A percentile compares a stretch with the other conserved stretches of the same genome.
These are phyloP conservation scores for Domatiomyces globalis DNA, from an alignment of 2,329 filamentous ascomycete genomes.

Conservation along the genomic window DNA sequence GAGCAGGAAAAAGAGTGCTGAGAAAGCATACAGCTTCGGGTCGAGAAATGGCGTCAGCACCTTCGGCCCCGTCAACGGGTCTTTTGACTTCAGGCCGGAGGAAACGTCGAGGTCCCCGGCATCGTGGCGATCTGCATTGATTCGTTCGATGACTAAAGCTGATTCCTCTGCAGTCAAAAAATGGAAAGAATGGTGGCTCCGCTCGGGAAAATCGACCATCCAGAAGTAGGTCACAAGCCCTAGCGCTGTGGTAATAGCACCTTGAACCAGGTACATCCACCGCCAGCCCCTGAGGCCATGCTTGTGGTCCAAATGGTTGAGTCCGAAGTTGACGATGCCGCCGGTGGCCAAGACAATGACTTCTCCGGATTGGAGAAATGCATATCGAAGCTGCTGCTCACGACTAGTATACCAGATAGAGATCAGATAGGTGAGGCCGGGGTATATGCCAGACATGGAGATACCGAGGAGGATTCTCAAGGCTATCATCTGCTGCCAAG, in stretches of 20 bases:
- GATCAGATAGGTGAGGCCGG: constrained; percentile 32
- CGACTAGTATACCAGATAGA: constrained; percentile 46
- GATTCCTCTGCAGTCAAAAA: constrained; percentile 46
- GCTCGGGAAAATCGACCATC: constrained; percentile 57
- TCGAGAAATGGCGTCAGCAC: constrained; percentile 46
- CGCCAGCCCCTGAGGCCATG: constrained; percentile 48
- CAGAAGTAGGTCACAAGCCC: constrained; percentile 52
- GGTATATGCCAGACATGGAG: constrained; percentile 39
- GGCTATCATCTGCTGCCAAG: constrained; percentile 56
- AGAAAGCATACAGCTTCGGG: constrained; percentile 12
- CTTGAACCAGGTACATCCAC: constrained; percentile 57
- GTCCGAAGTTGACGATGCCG: constrained; percentile 52
- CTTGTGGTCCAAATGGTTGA: constrained; percentile 48
- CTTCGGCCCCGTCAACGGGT: not conserved
- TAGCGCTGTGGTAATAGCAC: constrained; percentile 44
- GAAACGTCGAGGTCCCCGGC: constrained; percentile 42
- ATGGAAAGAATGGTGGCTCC: constrained; percentile 40
- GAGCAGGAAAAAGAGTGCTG: constrained; percentile 4
- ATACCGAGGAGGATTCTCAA: constrained; percentile 52
- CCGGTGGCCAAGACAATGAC: constrained; percentile 53
- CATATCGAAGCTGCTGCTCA: constrained; percentile 12
- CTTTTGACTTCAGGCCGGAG: constrained; percentile 26
- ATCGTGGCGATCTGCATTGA: constrained; percentile 43
- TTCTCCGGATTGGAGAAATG: constrained; percentile 11
- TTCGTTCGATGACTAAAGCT: constrained; percentile 41